These are phyloP conservation scores for Dioscorea dumetorum DNA, from an alignment of 106 monocot species.

Conservation along the genomic window DNA sequence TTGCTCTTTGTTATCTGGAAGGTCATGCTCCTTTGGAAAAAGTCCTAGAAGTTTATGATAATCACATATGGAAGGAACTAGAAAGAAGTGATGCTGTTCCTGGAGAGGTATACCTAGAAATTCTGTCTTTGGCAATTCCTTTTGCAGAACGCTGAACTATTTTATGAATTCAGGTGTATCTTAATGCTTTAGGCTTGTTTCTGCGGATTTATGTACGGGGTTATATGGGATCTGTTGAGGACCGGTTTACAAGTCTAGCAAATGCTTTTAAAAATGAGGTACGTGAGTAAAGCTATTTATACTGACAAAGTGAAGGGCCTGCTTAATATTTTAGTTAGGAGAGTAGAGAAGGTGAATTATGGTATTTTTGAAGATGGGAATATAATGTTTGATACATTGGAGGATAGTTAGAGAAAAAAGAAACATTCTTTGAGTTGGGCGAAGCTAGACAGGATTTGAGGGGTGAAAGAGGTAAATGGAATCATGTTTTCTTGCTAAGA, in stretches of 20 bases:
- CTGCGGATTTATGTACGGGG: constrained; percentile 43
- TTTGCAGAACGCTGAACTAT: constrained; percentile 14
- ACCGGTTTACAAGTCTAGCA: constrained; percentile 28
- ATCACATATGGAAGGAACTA: constrained; percentile 59
- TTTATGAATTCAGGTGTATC: constrained; percentile 69
- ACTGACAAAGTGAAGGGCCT: too few relatives aligned
- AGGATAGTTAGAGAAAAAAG: too few relatives aligned
- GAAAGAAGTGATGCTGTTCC: constrained; percentile 49
- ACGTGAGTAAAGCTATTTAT: neutral
- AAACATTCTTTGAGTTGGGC: too few relatives aligned
- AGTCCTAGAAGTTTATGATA: constrained; percentile 65
- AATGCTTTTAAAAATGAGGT: constrained; percentile 45
- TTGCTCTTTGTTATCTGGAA: constrained; percentile 88
- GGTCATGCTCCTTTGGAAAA: constrained; percentile 58
- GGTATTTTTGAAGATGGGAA: too few relatives aligned
- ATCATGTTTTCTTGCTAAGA: too few relatives aligned
- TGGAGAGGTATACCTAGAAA: constrained; percentile 41
- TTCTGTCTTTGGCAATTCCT: neutral
- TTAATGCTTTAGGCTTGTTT: constrained; percentile 82
- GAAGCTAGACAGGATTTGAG: too few relatives aligned
- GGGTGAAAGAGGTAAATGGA: too few relatives aligned
- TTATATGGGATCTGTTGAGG: constrained; percentile 22
- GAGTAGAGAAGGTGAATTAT: too few relatives aligned
- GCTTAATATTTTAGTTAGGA: too few relatives aligned
- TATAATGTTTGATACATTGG: too few relatives aligned